Conservation (phyloP, 352 stramenopile genomes). For the Phytophthora vignae region DNA sequence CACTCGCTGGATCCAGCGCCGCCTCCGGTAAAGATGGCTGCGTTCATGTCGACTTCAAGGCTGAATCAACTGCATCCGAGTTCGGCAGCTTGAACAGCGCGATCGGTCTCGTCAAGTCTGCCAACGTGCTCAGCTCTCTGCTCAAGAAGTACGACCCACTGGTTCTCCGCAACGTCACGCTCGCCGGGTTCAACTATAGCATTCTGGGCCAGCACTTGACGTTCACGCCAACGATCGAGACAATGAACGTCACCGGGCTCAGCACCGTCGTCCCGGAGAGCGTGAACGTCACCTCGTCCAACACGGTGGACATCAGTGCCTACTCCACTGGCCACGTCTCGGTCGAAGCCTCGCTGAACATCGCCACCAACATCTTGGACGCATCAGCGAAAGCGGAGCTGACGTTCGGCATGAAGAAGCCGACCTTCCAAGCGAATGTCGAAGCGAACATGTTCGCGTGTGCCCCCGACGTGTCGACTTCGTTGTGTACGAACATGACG, state of each 20-base stretch:
- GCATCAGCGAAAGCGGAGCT: conserved; percentile 34
- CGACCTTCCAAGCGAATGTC: conserved; percentile 28
- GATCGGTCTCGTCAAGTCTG: conserved; percentile 21
- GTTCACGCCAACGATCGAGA: conserved; percentile 53
- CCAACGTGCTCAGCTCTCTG: conserved; percentile 28
- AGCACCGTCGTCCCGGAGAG: conserved; percentile 40
- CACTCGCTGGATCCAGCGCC: not conserved
- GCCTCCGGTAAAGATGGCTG: conserved; percentile 29
- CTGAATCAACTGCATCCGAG: conserved; percentile 32
- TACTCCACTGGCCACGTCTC: conserved; percentile 44
- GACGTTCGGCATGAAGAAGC: conserved; percentile 39
- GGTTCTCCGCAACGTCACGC: conserved; percentile 38
- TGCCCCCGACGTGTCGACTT: conserved; percentile 11
- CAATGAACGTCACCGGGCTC: conserved; percentile 52
- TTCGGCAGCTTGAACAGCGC: conserved; percentile 53
- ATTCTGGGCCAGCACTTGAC: conserved; percentile 49
- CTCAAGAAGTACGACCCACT: conserved; percentile 45
- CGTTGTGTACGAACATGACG: conserved; percentile 53
- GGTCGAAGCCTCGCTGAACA: conserved; percentile 37
- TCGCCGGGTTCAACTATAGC: conserved; percentile 42
- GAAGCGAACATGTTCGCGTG: conserved; percentile 47
- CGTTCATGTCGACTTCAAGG: conserved; percentile 48
- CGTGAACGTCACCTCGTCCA: conserved; percentile 46
- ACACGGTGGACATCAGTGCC: conserved; percentile 40
- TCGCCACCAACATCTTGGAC: conserved; percentile 47